Conservation (phyloP, 2,329 filamentous ascomycete species). For the Xylariaceae sp. region DNA sequence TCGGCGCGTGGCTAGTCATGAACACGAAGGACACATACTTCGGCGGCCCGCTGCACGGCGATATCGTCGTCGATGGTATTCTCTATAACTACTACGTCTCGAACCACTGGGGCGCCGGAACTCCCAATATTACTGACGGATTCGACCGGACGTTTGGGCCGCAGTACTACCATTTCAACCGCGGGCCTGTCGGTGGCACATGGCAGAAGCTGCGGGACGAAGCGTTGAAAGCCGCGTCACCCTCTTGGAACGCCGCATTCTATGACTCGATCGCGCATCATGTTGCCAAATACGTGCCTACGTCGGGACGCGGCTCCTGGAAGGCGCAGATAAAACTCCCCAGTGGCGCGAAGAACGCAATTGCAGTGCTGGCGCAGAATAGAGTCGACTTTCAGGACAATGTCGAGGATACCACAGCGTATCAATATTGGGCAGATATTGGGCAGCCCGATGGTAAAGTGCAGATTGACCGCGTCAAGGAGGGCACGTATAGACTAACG, state of each 20-base stretch:
- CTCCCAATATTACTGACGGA: conserved; percentile 68
- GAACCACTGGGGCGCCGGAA: conserved; percentile 68
- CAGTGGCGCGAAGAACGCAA: conserved; percentile 54
- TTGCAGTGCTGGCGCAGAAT: conserved; percentile 62
- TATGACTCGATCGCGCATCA: conserved; percentile 68
- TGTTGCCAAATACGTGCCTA: conserved; percentile 65
- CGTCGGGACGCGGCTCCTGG: conserved; percentile 57
- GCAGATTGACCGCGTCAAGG: conserved; percentile 60
- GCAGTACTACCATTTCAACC: conserved; percentile 68
- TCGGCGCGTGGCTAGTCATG: conserved; percentile 69
- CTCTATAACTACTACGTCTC: conserved; percentile 69
- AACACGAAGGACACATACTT: conserved; percentile 70
- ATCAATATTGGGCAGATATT: conserved; percentile 69
- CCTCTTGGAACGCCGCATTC: conserved; percentile 64
- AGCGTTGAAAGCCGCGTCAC: conserved; percentile 57
- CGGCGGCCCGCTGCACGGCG: conserved; percentile 67
- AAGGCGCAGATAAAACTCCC: conserved; percentile 61
- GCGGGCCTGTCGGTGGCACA: conserved; percentile 53
- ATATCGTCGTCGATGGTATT: conserved; percentile 69
- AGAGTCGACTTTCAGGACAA: conserved; percentile 66
- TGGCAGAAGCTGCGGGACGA: conserved; percentile 59
- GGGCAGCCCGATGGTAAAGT: conserved; percentile 52
- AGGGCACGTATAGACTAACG: conserved; percentile 65
- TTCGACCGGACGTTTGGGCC: conserved; percentile 70
- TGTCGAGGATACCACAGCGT: conserved; percentile 57